phyloP scores from a whole-genome alignment of 805 yeast genomes.

The Tetrapisispora pingtungensis region DNA sequence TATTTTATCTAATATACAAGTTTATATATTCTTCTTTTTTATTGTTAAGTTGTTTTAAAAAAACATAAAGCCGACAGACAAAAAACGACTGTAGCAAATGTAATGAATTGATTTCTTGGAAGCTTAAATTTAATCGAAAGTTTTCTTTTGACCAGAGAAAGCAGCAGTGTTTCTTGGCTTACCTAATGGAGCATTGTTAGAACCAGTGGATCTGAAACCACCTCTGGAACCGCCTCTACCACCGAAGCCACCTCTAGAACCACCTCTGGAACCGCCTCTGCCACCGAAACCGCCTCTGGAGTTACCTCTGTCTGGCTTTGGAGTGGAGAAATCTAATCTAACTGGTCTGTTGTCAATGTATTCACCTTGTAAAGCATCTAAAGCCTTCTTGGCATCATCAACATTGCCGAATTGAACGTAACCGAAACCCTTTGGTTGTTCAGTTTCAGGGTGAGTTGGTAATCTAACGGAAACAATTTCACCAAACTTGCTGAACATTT shows the following conservation, averaged over 20 bases:
- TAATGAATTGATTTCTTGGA: conserved; percentile 5
- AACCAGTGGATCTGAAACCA: conserved; percentile 46
- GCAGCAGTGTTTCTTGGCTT: conserved; percentile 37
- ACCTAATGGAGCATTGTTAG: conserved; percentile 52
- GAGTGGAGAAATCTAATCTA: conserved; percentile 90
- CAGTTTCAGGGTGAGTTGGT: conserved; percentile 98
- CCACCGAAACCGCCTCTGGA: conserved; percentile 37
- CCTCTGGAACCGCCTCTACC: conserved; percentile 14
- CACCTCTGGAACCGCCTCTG: conserved; percentile 28
- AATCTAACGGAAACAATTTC: conserved; percentile 80
- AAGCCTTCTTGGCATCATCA: conserved; percentile 86
- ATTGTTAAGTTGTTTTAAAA: background rate
- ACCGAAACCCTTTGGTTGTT: conserved; percentile 98
- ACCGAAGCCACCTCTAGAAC: conserved; percentile 31
- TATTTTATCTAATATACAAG: background rate
- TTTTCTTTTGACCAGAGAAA: conserved; percentile 78
- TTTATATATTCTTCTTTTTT: no score
- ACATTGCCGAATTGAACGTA: conserved; percentile 83
- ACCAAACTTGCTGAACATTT: conserved; percentile 68
- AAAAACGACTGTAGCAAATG: background rate
- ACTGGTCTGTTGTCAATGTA: conserved; percentile 85
- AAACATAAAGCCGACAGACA: background rate
- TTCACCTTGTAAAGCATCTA: conserved; percentile 80
- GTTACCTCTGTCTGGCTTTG: conserved; percentile 52
- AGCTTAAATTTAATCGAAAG: conserved; percentile 48